Evolutionary conservation across 768 basidiomycete species (phyloP), one percentile per base, ranked within the genome.

Genomic region (Rhizopogon salebrosus): DNA sequence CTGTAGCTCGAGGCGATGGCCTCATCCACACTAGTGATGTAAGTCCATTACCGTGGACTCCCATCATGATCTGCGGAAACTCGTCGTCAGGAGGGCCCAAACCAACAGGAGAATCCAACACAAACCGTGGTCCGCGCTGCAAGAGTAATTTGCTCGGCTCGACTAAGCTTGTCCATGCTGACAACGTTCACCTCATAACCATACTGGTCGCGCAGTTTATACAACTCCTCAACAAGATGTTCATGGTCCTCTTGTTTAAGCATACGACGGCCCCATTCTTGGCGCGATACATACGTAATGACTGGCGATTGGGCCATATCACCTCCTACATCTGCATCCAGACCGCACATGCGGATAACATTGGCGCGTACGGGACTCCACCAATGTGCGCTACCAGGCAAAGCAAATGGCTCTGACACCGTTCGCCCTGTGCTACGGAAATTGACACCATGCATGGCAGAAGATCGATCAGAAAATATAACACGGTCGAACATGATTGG

Each of bases 11-110:
- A 5, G 84, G 84, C 3, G 80, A 82, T 2, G 90, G 88, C 22
- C 88, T 85, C 94, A 95, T 97, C 93, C 92, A 97, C 4, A 97
- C 65, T 0, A 95, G 77, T 26, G 90, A 79, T 0, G 92, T 95
- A 36, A 97, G 67, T 29, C 91, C 94, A 63, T 97, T 95, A 9
- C 94, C 93, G 61, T 95, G 93, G 16, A 95, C 87, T 53, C 93
- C 93, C 80, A 95, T 87, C 85, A 95, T 80, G 61, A 95, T 91
- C 93, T 95, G 55, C 6, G 26, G 3, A n/a, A 34, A 6, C 40
- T 14, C 50, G n/a, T 60, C 34, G 14, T 27, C n/a, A 37, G 23
- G 22, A 55, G 9, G 48, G 41, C 1, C 13, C 27, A 22, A 20
- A 45, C 1, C 3, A 14, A 39, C 11, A 18, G 36, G 31, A 43